Conservation (phyloP, 257 asterid species). For the Craterostigma plantagineum region DNA sequence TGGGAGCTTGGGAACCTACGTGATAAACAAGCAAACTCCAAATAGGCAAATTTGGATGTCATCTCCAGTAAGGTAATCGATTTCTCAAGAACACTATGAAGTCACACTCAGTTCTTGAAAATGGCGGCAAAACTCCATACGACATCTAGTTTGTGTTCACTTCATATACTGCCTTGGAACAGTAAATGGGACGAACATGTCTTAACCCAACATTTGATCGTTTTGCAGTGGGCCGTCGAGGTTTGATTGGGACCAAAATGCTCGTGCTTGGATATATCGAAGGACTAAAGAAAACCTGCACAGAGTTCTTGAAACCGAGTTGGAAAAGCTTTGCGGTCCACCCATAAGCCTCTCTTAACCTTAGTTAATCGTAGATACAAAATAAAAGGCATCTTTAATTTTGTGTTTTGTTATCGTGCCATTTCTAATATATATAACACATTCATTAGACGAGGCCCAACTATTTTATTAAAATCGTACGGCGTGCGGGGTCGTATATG, state of each 20-base stretch:
- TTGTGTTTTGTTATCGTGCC: no score
- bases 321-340: conserved; percentile 48
- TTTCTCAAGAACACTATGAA: conserved; percentile 6
- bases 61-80: conserved; percentile 72
- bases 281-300: conserved; percentile 36
- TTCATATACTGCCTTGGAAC: no score
- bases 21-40: conserved; percentile 87
- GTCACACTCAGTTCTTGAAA: background rate
- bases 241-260: conserved; percentile 66
- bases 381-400: no score
- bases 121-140: no score
- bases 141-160: no score
- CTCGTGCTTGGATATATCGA: conserved; percentile 57
- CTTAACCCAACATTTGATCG: background rate
- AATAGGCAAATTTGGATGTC: conserved; percentile 96
- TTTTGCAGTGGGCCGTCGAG: conserved; percentile 80
- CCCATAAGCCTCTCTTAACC: conserved; percentile 35
- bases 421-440: no score
- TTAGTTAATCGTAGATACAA: no score
- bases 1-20: conserved; percentile 77
- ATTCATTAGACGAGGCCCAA: no score
- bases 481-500: no score
- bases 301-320: conserved; percentile 41
- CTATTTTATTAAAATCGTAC: no score
- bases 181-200: no score